Evolutionary conservation across 2,329 filamentous ascomycete genomes (phyloP).

Genomic region (Pseudocercospora musae): DNA sequence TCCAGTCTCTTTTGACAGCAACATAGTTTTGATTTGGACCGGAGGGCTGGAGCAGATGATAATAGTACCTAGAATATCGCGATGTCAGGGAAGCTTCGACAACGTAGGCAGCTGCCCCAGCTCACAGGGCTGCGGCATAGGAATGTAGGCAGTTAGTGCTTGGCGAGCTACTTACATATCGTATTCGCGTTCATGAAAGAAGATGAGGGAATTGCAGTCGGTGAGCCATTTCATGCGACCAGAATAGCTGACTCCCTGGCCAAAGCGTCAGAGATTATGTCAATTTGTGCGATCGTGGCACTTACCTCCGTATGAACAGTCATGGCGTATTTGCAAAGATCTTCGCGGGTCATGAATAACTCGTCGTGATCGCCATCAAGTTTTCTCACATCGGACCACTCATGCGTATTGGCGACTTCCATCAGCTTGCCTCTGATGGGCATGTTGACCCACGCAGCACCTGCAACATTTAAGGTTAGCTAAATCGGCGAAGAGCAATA

Average conservation of each 20-base stretch:
- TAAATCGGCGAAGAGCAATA: neutral
- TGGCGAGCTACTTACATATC: conserved; percentile 12
- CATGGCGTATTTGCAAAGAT: conserved; percentile 27
- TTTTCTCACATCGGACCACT: conserved; percentile 19
- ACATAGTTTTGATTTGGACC: conserved; percentile 28
- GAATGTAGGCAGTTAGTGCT: too few species aligned
- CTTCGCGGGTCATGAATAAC: conserved; percentile 15
- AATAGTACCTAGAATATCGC: conserved; percentile 2
- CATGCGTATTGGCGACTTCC: conserved; percentile 38
- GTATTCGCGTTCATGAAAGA: conserved; percentile 24
- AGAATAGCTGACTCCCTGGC: conserved; percentile 15
- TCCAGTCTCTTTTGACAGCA: conserved; percentile 20
- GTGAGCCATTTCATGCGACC: conserved; percentile 26
- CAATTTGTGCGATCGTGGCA: neutral
- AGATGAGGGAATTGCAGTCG: conserved; percentile 18
- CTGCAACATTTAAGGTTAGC: neutral
- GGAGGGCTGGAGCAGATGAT: conserved; percentile 23
- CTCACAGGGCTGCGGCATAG: too few species aligned
- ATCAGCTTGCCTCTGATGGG: conserved; percentile 29
- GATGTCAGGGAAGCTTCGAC: conserved; percentile 17
- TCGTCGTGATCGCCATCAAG: conserved; percentile 17
- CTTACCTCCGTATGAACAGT: conserved; percentile 27
- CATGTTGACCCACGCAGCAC: conserved; percentile 11
- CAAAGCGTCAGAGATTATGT: neutral
- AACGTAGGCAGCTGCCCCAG: too few species aligned